These are phyloP conservation scores for Globisporangium emineosum DNA, from an alignment of 352 stramenopile genomes.

Conservation along the genomic window DNA sequence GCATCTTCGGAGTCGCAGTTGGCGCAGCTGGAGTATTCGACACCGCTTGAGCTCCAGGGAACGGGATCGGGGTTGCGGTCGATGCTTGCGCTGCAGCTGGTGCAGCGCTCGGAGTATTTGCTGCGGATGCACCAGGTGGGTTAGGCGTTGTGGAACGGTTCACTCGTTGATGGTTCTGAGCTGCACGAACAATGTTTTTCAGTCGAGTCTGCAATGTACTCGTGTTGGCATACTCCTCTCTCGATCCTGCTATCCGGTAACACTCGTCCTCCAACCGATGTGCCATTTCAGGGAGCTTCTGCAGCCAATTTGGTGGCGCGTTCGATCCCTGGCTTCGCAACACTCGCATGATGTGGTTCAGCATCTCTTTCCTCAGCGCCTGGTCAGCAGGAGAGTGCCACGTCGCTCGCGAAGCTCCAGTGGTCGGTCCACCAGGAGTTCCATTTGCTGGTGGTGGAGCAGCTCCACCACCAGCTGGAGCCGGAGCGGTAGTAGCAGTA, in stretches of 20 bases:
- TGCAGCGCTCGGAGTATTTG: constrained; percentile 2
- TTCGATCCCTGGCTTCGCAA: constrained; percentile 95
- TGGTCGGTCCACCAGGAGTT: background rate
- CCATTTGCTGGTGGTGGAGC: constrained; percentile 4
- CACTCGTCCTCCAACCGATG: constrained; percentile 96
- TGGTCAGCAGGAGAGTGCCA: constrained; percentile 75
- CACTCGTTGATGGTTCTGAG: constrained; percentile 58
- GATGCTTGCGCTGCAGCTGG: constrained; percentile 14
- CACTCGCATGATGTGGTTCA: constrained; percentile 92
- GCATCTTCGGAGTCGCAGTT: constrained; percentile 20
- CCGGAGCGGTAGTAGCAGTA: background rate
- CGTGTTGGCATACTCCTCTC: constrained; percentile 95
- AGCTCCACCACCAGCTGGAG: constrained; percentile 1
- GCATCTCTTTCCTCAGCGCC: constrained; percentile 78
- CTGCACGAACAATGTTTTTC: constrained; percentile 91
- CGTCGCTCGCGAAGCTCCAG: constrained; percentile 30
- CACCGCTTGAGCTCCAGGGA: constrained; percentile 51
- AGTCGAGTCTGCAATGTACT: constrained; percentile 94
- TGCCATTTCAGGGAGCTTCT: constrained; percentile 97
- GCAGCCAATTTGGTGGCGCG: constrained; percentile 94
- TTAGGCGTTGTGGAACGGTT: constrained; percentile 32
- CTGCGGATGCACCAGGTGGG: constrained; percentile 15
- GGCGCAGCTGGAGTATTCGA: constrained; percentile 1
- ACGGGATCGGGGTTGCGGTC: constrained; percentile 46
- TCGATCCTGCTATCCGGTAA: constrained; percentile 85